Base-by-base conservation (phyloP, 1,139 yeast species). In the Hansenula anomala region DNA sequence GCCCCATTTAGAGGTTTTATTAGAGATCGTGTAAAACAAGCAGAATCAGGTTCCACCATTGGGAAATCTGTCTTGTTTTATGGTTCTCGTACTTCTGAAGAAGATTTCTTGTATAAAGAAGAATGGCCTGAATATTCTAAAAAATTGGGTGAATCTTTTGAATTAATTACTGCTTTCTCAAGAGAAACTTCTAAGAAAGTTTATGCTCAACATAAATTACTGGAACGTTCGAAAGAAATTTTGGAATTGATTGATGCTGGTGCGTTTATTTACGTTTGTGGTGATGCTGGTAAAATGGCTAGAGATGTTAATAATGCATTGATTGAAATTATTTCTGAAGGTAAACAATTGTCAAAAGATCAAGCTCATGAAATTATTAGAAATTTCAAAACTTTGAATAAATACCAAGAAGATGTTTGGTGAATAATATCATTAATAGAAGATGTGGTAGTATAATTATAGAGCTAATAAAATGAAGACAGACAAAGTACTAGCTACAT, bases 401-500 rank as follows among this genome's bases (percentile, higher is more conserved):
- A 85, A 63, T 90, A 88, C 63, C 98, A 90, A 67, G 98, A 92
- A 67, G 98, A 92, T 71, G 96, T 92, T 20, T 92, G 98, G 97
- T 90, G 67, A 23, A 23, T 13, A 5, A 23, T 23, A 23, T 20
- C n/a, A n/a, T n/a, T n/a, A n/a, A n/a, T n/a, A n/a, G n/a, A n/a
- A n/a, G n/a, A n/a, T n/a, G n/a, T n/a, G n/a, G n/a, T n/a, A n/a
- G n/a, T n/a, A 20, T 7, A 20, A 9, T 7, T 7, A 20, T 20
- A 20, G 23, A 20, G 23, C 23, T 20, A 20, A 20, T 20, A 20
- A 20, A 20, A 6, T 7, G 9, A 7, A 7, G 9, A 20, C 23
- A 20, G 9, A 7, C 6, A n/a, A n/a, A n/a, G n/a, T n/a, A n/a
- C n/a, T n/a, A n/a, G n/a, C n/a, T n/a, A n/a, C n/a, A n/a, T n/a